phyloP scores from a whole-genome alignment of 768 basidiomycete species.

The Amanita rimosa region DNA sequence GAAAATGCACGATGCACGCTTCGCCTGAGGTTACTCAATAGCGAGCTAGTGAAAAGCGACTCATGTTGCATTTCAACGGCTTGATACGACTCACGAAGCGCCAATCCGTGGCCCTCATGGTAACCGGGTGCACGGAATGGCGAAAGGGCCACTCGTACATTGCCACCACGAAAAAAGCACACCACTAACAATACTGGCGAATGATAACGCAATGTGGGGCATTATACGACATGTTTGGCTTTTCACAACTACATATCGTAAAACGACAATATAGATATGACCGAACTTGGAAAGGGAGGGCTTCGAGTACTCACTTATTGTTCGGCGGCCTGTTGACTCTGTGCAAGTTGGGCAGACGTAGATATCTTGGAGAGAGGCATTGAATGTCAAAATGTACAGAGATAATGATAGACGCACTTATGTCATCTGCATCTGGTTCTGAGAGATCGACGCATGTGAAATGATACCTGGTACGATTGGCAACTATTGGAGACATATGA shows the following conservation, averaged over 20 bases:
- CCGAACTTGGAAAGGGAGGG: conserved; percentile 13
- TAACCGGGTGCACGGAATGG: conserved; percentile 10
- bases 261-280: conserved; percentile 8
- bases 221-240: conserved; percentile 23
- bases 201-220: conserved; percentile 9
- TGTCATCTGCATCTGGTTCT: conserved; percentile 60
- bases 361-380: conserved; percentile 29
- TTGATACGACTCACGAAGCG: conserved; percentile 1
- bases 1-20: neutral
- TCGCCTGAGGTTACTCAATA: conserved; percentile 6
- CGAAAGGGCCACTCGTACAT: neutral
- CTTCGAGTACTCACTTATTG: conserved; percentile 62
- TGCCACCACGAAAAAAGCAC: conserved; percentile 2
- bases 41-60: conserved; percentile 13
- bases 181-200: conserved; percentile 6
- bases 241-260: conserved; percentile 21
- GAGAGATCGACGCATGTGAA: conserved; percentile 63
- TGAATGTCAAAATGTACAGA: conserved; percentile 1
- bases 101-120: neutral
- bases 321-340: conserved; percentile 47
- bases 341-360: conserved; percentile 47
- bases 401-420: conserved; percentile 42
- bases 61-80: conserved; percentile 12
- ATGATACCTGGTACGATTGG: conserved; percentile 52
- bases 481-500: neutral